Conservation (phyloP, 805 yeast species). For the Brettanomyces anomalus region DNA sequence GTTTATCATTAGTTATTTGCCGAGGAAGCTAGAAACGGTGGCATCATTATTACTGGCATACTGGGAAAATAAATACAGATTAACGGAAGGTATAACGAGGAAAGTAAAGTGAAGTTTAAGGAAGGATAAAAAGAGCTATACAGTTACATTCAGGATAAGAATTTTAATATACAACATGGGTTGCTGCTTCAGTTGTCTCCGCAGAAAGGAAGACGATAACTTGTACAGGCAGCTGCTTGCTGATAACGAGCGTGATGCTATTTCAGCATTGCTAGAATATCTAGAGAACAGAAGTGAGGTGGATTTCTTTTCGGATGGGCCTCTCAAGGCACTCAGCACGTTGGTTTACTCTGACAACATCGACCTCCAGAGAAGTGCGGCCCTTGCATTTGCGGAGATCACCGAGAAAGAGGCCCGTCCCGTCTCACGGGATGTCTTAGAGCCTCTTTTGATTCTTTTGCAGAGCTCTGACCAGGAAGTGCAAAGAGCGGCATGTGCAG, state of each 20-base stretch:
- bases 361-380: conserved; percentile 93
- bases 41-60: too few species aligned
- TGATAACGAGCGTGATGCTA: conserved; percentile 95
- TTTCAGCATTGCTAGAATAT: conserved; percentile 78
- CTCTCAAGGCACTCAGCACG: conserved; percentile 81
- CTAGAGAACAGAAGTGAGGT: conserved; percentile 82
- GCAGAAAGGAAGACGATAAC: conserved; percentile 39
- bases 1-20: too few species aligned
- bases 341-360: conserved; percentile 91
- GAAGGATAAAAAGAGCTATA: too few species aligned
- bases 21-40: too few species aligned
- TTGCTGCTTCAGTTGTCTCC: conserved; percentile 40
- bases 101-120: too few species aligned
- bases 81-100: too few species aligned
- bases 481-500: conserved; percentile 98
- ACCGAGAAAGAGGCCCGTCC: conserved; percentile 93
- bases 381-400: conserved; percentile 95
- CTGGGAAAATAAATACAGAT: too few species aligned
- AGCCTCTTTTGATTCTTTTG: conserved; percentile 81
- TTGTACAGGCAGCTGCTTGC: conserved; percentile 77
- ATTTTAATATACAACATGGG: conserved; percentile 46
- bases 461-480: conserved; percentile 90
- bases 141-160: too few species aligned
- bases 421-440: conserved; percentile 84
- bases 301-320: conserved; percentile 83